These are phyloP conservation scores for Paecilomyces variotii DNA, from an alignment of 2,329 filamentous ascomycete genomes.

Conservation along the genomic window DNA sequence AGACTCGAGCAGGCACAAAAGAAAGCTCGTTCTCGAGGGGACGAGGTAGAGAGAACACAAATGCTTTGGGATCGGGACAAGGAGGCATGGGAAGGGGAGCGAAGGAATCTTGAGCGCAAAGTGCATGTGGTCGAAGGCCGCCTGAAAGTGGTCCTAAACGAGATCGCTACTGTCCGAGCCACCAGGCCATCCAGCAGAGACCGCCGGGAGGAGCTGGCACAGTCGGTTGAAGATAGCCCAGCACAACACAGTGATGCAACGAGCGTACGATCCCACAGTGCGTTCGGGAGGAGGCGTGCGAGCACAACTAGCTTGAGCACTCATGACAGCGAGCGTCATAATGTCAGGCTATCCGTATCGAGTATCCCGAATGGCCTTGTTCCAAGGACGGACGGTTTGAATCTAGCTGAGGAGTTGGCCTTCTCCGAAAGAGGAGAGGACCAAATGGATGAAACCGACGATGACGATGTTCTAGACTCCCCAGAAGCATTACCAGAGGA, in stretches of 20 bases:
- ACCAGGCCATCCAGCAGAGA: conserved; percentile 22
- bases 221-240: conserved; percentile 52
- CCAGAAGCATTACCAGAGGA: conserved; percentile 38
- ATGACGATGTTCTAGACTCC: conserved; percentile 57
- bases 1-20: conserved; percentile 72
- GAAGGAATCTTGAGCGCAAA: conserved; percentile 71
- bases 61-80: conserved; percentile 78
- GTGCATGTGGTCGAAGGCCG: conserved; percentile 85
- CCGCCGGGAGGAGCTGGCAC: conserved; percentile 54
- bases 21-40: conserved; percentile 69
- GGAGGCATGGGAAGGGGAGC: conserved; percentile 75
- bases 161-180: conserved; percentile 51
- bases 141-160: conserved; percentile 74
- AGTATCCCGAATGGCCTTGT: conserved; percentile 48
- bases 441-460: conserved; percentile 51
- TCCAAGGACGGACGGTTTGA: conserved; percentile 58
- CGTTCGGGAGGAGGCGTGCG: conserved; percentile 51
- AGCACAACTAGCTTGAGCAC: conserved; percentile 46
- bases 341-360: conserved; percentile 65
- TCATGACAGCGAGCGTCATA: conserved; percentile 41
- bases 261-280: conserved; percentile 67
- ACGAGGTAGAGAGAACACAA: conserved; percentile 71
- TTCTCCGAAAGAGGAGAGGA: conserved; percentile 70
- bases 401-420: conserved; percentile 82
- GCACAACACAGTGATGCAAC: conserved; percentile 56